Conservation (phyloP, 192 early-diverging fungal species). For the Kappamyces sp. region DNA sequence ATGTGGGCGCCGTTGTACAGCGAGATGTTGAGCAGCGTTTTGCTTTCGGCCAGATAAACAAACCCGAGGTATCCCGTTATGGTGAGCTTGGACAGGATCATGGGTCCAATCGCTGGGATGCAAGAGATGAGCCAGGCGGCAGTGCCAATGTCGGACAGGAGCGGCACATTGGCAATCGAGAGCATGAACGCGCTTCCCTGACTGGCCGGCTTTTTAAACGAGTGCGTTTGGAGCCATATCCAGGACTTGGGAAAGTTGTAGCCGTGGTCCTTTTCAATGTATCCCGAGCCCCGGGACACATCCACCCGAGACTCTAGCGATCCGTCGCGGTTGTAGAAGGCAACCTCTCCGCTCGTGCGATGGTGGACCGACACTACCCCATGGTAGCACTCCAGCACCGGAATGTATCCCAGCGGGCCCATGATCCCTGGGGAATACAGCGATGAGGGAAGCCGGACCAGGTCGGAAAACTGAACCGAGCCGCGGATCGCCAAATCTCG, state of each 20-base stretch:
- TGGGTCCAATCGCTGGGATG: slow-evolving; percentile 4
- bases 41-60: slow-evolving; percentile 30
- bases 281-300: slow-evolving; percentile 25
- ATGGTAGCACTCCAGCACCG: slow-evolving; percentile 46
- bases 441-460: slow-evolving; percentile 25
- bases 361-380: slow-evolving; percentile 39
- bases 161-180: slow-evolving; percentile 10
- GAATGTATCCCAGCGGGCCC: slow-evolving; percentile 39
- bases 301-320: slow-evolving; percentile 17
- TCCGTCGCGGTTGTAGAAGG: slow-evolving; percentile 12
- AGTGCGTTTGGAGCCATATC: slow-evolving; percentile 45
- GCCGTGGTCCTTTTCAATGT: slow-evolving; percentile 49
- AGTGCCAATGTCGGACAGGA: slow-evolving; percentile 24
- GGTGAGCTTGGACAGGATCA: slow-evolving; percentile 13
- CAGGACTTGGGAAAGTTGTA: slow-evolving; percentile 46
- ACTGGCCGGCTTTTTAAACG: slow-evolving; percentile 26
- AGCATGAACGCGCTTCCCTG: slow-evolving; percentile 9
- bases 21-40: slow-evolving; percentile 36
- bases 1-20: slow-evolving; percentile 21
- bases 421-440: slow-evolving; percentile 28
- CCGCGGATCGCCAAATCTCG: neutral
- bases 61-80: slow-evolving; percentile 27
- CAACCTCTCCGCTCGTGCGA: slow-evolving; percentile 19
- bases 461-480: slow-evolving; percentile 15
- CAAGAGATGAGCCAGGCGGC: neutral